These are phyloP conservation scores for Cystofilobasidium bisporidii DNA, from an alignment of 768 basidiomycete species.

Conservation along the genomic window DNA sequence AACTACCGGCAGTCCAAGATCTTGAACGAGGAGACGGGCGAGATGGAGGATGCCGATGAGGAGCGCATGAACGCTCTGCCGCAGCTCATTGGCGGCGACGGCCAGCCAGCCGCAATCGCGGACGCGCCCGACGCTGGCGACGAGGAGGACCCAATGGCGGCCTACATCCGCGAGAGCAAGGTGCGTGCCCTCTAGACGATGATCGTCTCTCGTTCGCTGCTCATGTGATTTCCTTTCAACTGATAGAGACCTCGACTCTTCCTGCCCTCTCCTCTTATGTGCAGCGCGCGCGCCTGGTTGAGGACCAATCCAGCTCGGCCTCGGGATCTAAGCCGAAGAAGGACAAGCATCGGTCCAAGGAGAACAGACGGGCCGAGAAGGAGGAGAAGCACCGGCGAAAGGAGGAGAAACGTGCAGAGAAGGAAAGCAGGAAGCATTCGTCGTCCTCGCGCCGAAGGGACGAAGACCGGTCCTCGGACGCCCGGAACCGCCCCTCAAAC, in stretches of 20 bases:
- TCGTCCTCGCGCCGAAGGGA: no score
- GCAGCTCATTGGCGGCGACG: constrained; percentile 52
- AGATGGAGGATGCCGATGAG: constrained; percentile 72
- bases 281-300: constrained; percentile 6
- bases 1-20: constrained; percentile 77
- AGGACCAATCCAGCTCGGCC: constrained; percentile 31
- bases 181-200: constrained; percentile 15
- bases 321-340: constrained; percentile 52
- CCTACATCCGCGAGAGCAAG: constrained; percentile 66
- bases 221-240: no score
- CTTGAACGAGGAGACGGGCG: constrained; percentile 79
- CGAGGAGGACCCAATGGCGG: constrained; percentile 95
- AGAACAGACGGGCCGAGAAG: constrained; percentile 7
- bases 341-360: constrained; percentile 28
- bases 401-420: background rate
- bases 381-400: constrained; percentile 6
- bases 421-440: no score
- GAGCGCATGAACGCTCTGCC: constrained; percentile 83
- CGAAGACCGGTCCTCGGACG: no score
- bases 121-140: constrained; percentile 43
- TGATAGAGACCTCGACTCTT: no score
- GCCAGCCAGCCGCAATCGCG: constrained; percentile 3
- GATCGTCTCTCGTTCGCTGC: no score
- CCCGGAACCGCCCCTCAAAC: no score
- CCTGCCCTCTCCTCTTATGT: background rate